Evolutionary conservation across 257 asterid genomes (phyloP), one percentile per base, ranked within the genome.

Genomic region (Solanum chmielewskii): DNA sequence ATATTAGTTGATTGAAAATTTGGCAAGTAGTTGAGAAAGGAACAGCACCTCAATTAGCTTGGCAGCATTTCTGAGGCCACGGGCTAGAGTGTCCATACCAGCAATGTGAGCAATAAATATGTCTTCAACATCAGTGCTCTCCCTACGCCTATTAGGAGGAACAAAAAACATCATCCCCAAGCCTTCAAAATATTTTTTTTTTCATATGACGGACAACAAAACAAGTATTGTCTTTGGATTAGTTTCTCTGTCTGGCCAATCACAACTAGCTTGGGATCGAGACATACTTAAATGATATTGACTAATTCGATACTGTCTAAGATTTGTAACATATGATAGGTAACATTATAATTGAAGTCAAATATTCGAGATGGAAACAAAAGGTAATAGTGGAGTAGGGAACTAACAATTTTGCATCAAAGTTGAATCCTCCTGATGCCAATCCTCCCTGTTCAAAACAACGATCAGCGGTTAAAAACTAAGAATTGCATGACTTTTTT

Each of bases 351-450:
- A 37, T 37, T 37, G 10, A 27, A 80, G 37, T 16, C 29, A 1
- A 80, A 47, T 8, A 45, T 78, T 45, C 3, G 21, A 29, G 35
- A 21, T 7, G 84, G 23, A 31, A 59, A 31, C 14, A 83, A 76
- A 20, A 60, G 56, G 64, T n/a, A 75, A 78, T 2, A 42, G 41
- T 29, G 70, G 82, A 74, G 18, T 47, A 33, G 70, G 86, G 87
- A 77, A 90, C 96, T 75, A 87, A 97, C 98, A 97, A 86, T 90
- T 97, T 97, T 14, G 99, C 99, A 87, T 97, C 99, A 87, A 97
- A 97, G 83, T 97, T 97, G 94, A 97, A 96, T 25, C 99, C 99
- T 89, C 99, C 99, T 0, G 99, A 99, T 3, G 99, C 98, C 86
- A 97, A 70, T 76, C 99, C 99, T 84, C 98, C 98, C 99, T 97